Percentiles rank a stretch among this genome's conserved stretches.
Evolutionary conservation across 2,329 filamentous ascomycete genomes (phyloP).

Genomic region (Microcyclosporella mali): DNA sequence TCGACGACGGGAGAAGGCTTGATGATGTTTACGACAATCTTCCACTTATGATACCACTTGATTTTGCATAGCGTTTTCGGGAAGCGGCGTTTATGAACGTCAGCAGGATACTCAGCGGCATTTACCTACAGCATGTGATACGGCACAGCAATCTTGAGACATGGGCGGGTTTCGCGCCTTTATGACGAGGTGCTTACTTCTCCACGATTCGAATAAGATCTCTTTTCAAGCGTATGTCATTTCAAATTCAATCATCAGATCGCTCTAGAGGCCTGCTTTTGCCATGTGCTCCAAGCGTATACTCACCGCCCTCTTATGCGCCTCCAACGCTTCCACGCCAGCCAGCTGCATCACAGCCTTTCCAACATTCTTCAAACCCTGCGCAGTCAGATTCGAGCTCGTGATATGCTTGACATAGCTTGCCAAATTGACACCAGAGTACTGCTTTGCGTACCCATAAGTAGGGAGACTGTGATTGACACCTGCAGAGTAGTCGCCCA

Average conservation of each 20-base stretch:
- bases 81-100: too few species aligned
- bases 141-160: too few species aligned
- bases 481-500: slow-evolving; percentile 95
- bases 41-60: slow-evolving; percentile 15
- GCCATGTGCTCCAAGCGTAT: slow-evolving; percentile 47
- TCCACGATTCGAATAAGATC: too few species aligned
- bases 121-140: too few species aligned
- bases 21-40: slow-evolving; percentile 18
- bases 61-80: slow-evolving; percentile 18
- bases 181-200: too few species aligned
- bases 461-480: slow-evolving; percentile 97
- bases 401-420: slow-evolving; percentile 99
- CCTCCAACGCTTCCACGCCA: slow-evolving; percentile 88
- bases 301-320: slow-evolving; percentile 71
- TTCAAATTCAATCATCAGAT: neutral
- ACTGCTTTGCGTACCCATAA: slow-evolving; percentile 97
- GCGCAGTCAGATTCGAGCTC: slow-evolving; percentile 77
- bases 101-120: too few species aligned
- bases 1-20: slow-evolving; percentile 21
- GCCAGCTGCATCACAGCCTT: slow-evolving; percentile 90
- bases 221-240: too few species aligned
- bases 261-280: neutral
- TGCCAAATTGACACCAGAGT: slow-evolving; percentile 91
- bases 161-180: too few species aligned
- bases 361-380: slow-evolving; percentile 81